phyloP scores from a whole-genome alignment of 176 grass and related monocot genomes.

The Alloteropsis semialata region DNA sequence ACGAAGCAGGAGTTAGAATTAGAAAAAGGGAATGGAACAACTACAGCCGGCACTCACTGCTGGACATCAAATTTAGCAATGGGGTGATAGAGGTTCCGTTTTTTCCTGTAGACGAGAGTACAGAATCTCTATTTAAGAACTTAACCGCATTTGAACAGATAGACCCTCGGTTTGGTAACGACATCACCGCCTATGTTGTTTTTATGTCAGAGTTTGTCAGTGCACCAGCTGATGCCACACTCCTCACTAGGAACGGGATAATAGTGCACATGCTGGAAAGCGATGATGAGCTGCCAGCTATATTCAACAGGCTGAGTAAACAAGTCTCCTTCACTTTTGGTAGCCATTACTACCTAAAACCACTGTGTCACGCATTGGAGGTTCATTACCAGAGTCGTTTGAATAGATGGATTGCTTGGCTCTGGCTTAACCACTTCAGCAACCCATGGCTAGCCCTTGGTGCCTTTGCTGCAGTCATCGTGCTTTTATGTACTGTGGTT shows the following conservation, averaged over 20 bases:
- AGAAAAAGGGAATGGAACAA: fast-evolving
- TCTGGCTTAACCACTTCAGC: background rate
- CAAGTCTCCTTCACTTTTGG: slow-evolving; percentile 2
- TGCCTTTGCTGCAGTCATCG: background rate
- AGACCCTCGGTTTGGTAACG: background rate
- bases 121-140: background rate
- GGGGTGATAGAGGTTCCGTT: background rate
- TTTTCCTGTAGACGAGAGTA: fast-evolving
- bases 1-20: too few relatives aligned
- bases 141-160: slow-evolving; percentile 14
- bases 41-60: fast-evolving
- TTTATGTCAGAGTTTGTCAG: background rate
- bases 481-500: background rate
- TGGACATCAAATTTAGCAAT: fast-evolving
- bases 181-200: background rate
- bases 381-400: background rate
- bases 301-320: background rate
- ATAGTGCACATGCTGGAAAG: background rate
- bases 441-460: background rate
- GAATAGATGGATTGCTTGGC: background rate
- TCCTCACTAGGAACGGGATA: background rate
- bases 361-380: background rate
- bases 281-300: background rate
- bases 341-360: background rate
- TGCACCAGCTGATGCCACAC: background rate